phyloP scores from a whole-genome alignment of 2,329 filamentous ascomycete species.

The Dendryphion nanum region DNA sequence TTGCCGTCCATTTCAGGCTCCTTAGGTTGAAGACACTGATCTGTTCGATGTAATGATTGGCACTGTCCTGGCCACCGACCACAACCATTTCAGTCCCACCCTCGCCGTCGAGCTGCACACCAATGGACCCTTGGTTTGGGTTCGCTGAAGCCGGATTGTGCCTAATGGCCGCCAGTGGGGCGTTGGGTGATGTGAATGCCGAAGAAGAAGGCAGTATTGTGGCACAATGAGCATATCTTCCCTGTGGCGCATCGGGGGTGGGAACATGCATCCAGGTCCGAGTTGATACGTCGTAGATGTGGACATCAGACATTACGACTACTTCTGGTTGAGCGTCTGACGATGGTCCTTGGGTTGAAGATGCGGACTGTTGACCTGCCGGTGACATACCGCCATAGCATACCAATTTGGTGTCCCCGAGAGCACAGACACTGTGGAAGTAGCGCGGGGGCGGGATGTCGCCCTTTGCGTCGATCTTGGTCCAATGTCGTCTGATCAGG shows the following conservation, averaged over 20 bases:
- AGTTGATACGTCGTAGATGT: constrained; percentile 85
- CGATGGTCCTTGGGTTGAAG: constrained; percentile 31
- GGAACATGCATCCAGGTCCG: constrained; percentile 83
- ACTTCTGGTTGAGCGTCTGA: constrained; percentile 77
- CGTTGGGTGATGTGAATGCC: constrained; percentile 78
- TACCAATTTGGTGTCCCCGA: constrained; percentile 94
- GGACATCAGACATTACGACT: constrained; percentile 95
- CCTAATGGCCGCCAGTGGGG: constrained; percentile 81
- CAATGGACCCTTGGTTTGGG: constrained; percentile 83
- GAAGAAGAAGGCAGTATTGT: constrained; percentile 87
- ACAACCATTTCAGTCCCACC: constrained; percentile 97
- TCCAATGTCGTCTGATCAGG: constrained; percentile 88
- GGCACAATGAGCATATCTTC: constrained; percentile 94
- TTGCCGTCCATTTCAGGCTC: constrained; percentile 93
- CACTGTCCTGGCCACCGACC: constrained; percentile 91
- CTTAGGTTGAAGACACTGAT: constrained; percentile 97
- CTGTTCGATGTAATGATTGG: constrained; percentile 99
- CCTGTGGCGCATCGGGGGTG: constrained; percentile 80
- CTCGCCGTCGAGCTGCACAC: constrained; percentile 82
- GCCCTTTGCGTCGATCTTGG: constrained; percentile 77
- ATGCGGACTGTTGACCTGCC: constrained; percentile 48
- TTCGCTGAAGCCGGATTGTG: constrained; percentile 83
- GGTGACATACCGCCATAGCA: constrained; percentile 99
- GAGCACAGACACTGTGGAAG: constrained; percentile 91
- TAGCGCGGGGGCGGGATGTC: constrained; percentile 90